These are phyloP conservation scores for Cadophora malorum DNA, from an alignment of 2,329 filamentous ascomycete species.

Conservation along the genomic window DNA sequence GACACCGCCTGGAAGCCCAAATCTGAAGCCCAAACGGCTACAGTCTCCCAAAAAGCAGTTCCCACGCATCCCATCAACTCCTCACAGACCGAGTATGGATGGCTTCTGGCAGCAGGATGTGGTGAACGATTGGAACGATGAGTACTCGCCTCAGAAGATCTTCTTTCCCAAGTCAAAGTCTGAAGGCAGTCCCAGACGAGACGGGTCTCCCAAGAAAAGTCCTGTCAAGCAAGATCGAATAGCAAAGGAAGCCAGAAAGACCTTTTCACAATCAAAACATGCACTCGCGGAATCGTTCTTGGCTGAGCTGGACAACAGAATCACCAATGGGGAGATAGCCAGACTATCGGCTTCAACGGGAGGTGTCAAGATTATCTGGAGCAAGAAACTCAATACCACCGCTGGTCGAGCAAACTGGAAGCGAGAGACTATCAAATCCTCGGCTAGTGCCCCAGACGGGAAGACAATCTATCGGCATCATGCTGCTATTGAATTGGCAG, in stretches of 20 bases:
- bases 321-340: slow-evolving; percentile 66
- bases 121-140: slow-evolving; percentile 69
- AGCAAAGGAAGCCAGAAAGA: slow-evolving; percentile 57
- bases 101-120: slow-evolving; percentile 65
- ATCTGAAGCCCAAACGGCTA: slow-evolving; percentile 33
- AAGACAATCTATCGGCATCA: slow-evolving; percentile 55
- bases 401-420: slow-evolving; percentile 79
- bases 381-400: slow-evolving; percentile 79
- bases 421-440: slow-evolving; percentile 58
- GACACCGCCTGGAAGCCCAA: slow-evolving; percentile 43
- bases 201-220: slow-evolving; percentile 41
- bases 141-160: slow-evolving; percentile 59
- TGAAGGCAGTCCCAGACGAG: background rate
- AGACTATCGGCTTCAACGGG: slow-evolving; percentile 67
- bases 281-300: slow-evolving; percentile 69
- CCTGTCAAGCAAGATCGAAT: slow-evolving; percentile 46
- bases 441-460: background rate
- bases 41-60: slow-evolving; percentile 42
- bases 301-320: slow-evolving; percentile 67
- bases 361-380: slow-evolving; percentile 76
- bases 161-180: slow-evolving; percentile 40
- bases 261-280: slow-evolving; percentile 68
- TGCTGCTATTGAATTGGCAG: slow-evolving; percentile 85
- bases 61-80: slow-evolving; percentile 57
- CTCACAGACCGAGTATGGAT: slow-evolving; percentile 60